phyloP scores from a whole-genome alignment of 257 asterid species.

The Ballota nigra region DNA sequence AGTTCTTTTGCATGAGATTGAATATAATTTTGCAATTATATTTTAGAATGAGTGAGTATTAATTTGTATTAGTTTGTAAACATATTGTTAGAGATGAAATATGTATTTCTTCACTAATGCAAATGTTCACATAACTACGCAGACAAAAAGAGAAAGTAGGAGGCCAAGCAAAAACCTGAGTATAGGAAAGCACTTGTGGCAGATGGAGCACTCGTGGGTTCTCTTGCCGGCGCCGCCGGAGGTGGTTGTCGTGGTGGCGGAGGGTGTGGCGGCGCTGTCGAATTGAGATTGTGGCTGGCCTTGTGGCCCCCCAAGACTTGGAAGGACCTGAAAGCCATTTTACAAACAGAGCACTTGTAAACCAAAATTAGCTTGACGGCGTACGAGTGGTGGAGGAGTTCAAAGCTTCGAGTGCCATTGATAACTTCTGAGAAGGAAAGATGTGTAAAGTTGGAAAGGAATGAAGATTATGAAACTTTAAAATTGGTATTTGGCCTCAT shows the following conservation, averaged over 20 bases:
- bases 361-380: constrained; percentile 30
- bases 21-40: too few species aligned
- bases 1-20: too few species aligned
- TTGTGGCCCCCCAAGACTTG: constrained; percentile 75
- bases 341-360: constrained; percentile 56
- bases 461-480: too few species aligned
- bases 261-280: constrained; percentile 25
- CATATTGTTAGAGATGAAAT: too few species aligned
- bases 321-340: constrained; percentile 55
- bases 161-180: too few species aligned
- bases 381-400: constrained; percentile 33
- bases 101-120: too few species aligned
- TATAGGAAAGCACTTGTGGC: constrained; percentile 66
- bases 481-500: too few species aligned
- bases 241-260: constrained; percentile 25
- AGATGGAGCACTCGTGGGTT: constrained; percentile 63
- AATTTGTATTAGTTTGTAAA: too few species aligned
- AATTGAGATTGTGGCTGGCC: constrained; percentile 70
- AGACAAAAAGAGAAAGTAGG: too few species aligned
- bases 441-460: too few species aligned
- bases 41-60: too few species aligned
- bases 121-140: too few species aligned
- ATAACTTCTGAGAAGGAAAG: neutral
- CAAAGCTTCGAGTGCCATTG: constrained; percentile 50
- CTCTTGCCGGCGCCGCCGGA: constrained; percentile 32